Evolutionary conservation across 352 stramenopile species (phyloP), one percentile per base, ranked within the genome.

Genomic region (Thalassiosira ordinaria): DNA sequence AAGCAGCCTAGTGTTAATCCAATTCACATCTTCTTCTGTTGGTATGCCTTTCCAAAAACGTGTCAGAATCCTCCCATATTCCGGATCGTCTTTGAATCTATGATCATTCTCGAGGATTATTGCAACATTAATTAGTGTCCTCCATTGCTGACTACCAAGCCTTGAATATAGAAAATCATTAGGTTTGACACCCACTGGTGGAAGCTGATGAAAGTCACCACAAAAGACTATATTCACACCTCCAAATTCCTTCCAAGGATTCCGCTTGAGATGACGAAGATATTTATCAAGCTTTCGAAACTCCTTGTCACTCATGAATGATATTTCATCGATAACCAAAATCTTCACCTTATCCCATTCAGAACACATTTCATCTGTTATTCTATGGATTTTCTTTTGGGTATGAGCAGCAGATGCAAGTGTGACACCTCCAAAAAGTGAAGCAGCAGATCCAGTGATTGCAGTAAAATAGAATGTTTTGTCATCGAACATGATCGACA

Each of bases 271-370:
- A n/a, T n/a, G n/a, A n/a, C n/a, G n/a, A n/a, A n/a, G n/a, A n/a
- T n/a, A n/a, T n/a, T n/a, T n/a, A 56, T 91, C 79, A 13, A 93
- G 60, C 55, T 85, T 85, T 44, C 82, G 0, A 11, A 78, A 24
- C 2, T 74, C 46, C 18, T n/a, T 18, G 24, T 78, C 75, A 31
- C 51, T 71, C 67, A 84, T 79, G 31, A 84, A 84, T n/a, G 69
- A 84, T 26, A 78, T 53, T 80, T 84, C 67, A 52, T 84, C 76
- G 49, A 79, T 63, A 11, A 84, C 52, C 14, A 84, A 37, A 20
- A 84, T 64, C 29, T 29, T 55, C 24, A 84, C 76, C 57, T 84
- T 26, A 29, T 70, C 35, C 62, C 72, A 80, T 41, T 55, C 13
- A 18, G 29, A 2, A 8, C 20, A 51, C 0, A 56, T 65, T 16